Conservation (phyloP, 441 rosid genomes). For the Jatropha podagrica region DNA sequence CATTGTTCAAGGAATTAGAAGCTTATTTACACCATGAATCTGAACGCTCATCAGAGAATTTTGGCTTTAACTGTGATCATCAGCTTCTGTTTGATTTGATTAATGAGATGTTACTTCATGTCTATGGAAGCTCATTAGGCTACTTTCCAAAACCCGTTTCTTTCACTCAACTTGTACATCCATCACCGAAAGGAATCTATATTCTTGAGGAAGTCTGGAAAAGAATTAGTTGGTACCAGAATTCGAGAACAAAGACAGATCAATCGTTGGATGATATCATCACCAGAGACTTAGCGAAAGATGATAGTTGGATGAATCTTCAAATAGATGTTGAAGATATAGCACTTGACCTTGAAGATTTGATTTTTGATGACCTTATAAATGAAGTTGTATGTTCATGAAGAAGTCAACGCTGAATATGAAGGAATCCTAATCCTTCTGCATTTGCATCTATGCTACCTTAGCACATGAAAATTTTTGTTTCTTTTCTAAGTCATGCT, state of each 20-base stretch:
- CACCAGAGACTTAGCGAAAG: slow-evolving; percentile 47
- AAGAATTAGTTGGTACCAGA: slow-evolving; percentile 45
- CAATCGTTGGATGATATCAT: slow-evolving; percentile 62
- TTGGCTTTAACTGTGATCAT: slow-evolving; percentile 29
- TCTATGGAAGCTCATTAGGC: slow-evolving; percentile 37
- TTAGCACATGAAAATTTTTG: slow-evolving; percentile 24
- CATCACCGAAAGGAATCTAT: slow-evolving; percentile 41
- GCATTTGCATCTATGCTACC: background rate
- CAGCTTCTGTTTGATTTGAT: slow-evolving; percentile 64
- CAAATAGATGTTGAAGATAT: slow-evolving; percentile 56
- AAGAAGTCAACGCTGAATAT: background rate
- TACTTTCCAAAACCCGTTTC: slow-evolving; percentile 62
- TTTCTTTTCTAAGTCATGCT: background rate
- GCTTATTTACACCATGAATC: slow-evolving; percentile 31
- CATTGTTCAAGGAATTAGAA: slow-evolving; percentile 53
- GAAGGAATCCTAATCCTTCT: background rate
- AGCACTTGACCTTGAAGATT: slow-evolving; percentile 72
- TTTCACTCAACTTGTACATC: slow-evolving; percentile 22
- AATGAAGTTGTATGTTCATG: slow-evolving; percentile 41
- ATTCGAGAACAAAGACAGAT: slow-evolving; percentile 27
- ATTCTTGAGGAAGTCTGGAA: slow-evolving; percentile 66
- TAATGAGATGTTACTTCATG: slow-evolving; percentile 56
- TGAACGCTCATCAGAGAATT: slow-evolving; percentile 28
- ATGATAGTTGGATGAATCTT: slow-evolving; percentile 66
- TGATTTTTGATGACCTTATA: slow-evolving; percentile 61